These are phyloP conservation scores for Phytophthora niederhauseri DNA, from an alignment of 352 stramenopile species.

Conservation along the genomic window DNA sequence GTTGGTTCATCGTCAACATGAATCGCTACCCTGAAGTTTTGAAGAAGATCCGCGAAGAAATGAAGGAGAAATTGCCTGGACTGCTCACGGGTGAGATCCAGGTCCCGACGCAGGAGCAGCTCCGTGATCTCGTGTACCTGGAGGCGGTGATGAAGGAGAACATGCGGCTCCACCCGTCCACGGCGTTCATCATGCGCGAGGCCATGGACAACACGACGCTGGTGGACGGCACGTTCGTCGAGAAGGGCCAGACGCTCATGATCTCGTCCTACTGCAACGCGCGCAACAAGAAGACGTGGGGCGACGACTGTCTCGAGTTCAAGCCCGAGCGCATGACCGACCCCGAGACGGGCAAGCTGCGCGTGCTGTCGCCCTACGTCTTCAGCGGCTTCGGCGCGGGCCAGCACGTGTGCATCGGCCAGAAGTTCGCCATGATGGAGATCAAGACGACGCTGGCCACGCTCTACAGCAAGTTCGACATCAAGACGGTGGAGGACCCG, in stretches of 20 bases:
- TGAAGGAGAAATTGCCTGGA: constrained; percentile 46
- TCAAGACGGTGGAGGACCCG: constrained; percentile 52
- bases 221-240: constrained; percentile 34
- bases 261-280: constrained; percentile 39
- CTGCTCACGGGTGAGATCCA: constrained; percentile 32
- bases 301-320: constrained; percentile 52
- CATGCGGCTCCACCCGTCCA: constrained; percentile 67
- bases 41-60: constrained; percentile 60
- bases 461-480: constrained; percentile 53
- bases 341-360: constrained; percentile 37
- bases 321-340: constrained; percentile 75
- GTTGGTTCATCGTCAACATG: constrained; percentile 80
- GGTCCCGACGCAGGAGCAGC: constrained; percentile 45
- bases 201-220: constrained; percentile 42
- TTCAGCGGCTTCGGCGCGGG: constrained; percentile 57
- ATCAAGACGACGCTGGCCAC: constrained; percentile 64
- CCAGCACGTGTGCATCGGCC: constrained; percentile 62
- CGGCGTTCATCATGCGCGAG: constrained; percentile 59
- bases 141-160: constrained; percentile 67
- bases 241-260: constrained; percentile 36
- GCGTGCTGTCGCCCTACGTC: constrained; percentile 28
- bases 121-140: constrained; percentile 63
- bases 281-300: constrained; percentile 49
- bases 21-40: constrained; percentile 53
- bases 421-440: constrained; percentile 59